Base-by-base conservation (phyloP, 768 basidiomycete genomes). In the Suillus subaureus region DNA sequence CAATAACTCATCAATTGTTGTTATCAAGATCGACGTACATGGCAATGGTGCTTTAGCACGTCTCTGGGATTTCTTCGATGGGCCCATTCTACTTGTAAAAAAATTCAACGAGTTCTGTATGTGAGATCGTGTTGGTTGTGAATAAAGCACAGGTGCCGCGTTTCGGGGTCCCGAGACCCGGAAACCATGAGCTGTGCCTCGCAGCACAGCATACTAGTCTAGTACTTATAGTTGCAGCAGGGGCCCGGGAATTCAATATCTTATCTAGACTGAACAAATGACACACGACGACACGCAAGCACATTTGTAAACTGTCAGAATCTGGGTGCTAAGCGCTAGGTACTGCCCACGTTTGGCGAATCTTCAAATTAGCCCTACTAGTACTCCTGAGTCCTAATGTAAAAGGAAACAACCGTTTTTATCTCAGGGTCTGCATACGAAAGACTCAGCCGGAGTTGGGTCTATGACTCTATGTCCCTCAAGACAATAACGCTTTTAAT, bases 51-150 rank as follows among this genome's bases (percentile, higher is more conserved):
- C 73, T 70, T 75, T 79, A 63, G 73, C 74, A 72, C 73, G 74
- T 71, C 75, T 77, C 71, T 75, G 76, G 69, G 77, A 74, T 64
- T 78, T 79, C 76, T 79, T 83, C 63, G 80, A 75, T 70, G 79
- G 71, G 70, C 78, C 79, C 82, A 82, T 83, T 69, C 73, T 76
- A 70, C 72, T 71, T 69, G 73, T 67, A 75, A 69, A 75, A 69
- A 70, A 76, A 70, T 61, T 72, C 70, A 67, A 70, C 69, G 70
- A 62, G 72, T 65, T 66, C 66, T 70, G 69, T 61, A 67, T 56
- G 67, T 68, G 60, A 63, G 68, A 70, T 79, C 78, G 70, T 78
- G 82, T 79, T 73, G 73, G 72, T 74, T 72, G 74, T 66, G 72
- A 72, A 72, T 73, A 79, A 73, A 75, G 73, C 69, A 70, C 72